Conservation (phyloP, 2,329 filamentous ascomycete species). For the Sarocladiaceae sp. region DNA sequence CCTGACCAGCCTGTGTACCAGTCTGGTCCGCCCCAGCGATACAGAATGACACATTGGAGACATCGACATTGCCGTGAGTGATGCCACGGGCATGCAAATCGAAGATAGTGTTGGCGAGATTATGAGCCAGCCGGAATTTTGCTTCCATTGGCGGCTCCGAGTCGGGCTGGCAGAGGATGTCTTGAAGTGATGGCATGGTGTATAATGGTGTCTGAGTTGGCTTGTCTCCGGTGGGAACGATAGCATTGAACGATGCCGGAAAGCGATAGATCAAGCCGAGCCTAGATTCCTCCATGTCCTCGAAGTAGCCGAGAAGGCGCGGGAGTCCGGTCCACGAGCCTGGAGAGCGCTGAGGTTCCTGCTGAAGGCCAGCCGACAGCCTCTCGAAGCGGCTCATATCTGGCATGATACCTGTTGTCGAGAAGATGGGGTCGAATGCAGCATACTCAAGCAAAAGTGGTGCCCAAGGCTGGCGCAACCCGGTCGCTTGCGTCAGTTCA, state of each 20-base stretch:
- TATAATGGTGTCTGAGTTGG: constrained; percentile 45
- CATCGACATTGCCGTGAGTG: constrained; percentile 65
- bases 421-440: constrained; percentile 57
- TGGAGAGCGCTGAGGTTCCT: constrained; percentile 45
- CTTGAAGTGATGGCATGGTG: constrained; percentile 48
- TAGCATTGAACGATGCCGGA: constrained; percentile 58
- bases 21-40: constrained; percentile 23
- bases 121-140: constrained; percentile 70
- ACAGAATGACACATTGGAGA: constrained; percentile 65
- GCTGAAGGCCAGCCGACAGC: constrained; percentile 54
- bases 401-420: constrained; percentile 58
- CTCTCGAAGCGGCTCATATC: constrained; percentile 63
- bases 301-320: constrained; percentile 65
- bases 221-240: constrained; percentile 41
- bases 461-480: constrained; percentile 38
- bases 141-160: constrained; percentile 67
- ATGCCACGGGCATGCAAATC: constrained; percentile 67
- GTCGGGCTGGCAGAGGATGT: constrained; percentile 47
- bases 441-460: constrained; percentile 70
- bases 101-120: constrained; percentile 68
- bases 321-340: constrained; percentile 59
- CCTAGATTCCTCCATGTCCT: constrained; percentile 65
- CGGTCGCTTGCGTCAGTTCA: constrained; percentile 38
- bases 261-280: constrained; percentile 74
- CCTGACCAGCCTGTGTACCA: constrained; percentile 37